These are phyloP conservation scores for Colletotrichum sp. DNA, from an alignment of 2,329 filamentous ascomycete genomes.

Conservation along the genomic window DNA sequence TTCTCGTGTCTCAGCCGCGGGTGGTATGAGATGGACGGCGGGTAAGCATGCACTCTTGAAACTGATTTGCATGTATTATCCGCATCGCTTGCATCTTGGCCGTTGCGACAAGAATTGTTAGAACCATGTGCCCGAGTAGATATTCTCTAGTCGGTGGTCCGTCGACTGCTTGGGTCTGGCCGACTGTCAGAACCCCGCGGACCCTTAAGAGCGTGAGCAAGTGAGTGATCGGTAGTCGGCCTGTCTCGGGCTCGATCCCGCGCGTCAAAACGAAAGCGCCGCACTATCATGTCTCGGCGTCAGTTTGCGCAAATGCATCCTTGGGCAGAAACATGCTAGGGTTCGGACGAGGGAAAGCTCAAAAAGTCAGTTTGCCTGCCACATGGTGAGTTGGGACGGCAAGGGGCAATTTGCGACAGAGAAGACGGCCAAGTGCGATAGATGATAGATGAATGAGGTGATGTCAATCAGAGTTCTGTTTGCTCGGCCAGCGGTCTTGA, in stretches of 20 bases:
- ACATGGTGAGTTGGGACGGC: neutral
- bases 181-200: neutral
- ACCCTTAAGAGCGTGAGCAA: neutral
- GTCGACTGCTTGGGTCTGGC: neutral
- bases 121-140: neutral
- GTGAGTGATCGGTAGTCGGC: neutral
- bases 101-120: neutral
- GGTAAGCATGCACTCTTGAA: neutral
- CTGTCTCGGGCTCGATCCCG: neutral
- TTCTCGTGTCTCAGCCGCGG: constrained; percentile 1
- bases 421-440: neutral
- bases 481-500: constrained; percentile 5
- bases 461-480: neutral
- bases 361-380: neutral
- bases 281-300: constrained; percentile 9
- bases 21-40: neutral
- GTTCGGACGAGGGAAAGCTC: neutral
- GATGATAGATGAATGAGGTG: neutral
- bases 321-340: neutral
- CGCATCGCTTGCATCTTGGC: neutral
- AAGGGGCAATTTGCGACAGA: neutral
- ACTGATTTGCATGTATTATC: neutral
- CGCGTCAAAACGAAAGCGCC: constrained; percentile 3
- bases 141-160: neutral
- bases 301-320: neutral